Base-by-base conservation (phyloP, 2,329 filamentous ascomycete species). In the Monosporascus sp. region DNA sequence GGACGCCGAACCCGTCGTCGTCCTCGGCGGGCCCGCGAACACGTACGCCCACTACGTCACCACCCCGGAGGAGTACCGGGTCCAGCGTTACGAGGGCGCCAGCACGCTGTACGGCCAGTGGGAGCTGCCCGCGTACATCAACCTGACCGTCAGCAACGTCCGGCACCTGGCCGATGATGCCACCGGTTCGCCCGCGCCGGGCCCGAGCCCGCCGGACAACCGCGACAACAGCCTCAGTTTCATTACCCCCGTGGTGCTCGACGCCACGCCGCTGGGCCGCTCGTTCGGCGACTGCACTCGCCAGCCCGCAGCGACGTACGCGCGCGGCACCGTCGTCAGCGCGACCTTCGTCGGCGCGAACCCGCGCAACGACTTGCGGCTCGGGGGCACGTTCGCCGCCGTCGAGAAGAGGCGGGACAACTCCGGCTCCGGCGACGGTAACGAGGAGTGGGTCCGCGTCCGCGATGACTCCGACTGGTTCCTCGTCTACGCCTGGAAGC, bases 41-140 rank as follows among this genome's bases (percentile, higher is more conserved):
- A 90, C 83, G 38, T 97, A 97, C 68, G 85, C 89, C 22, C 89
- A 93, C 70, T 93, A 93, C 69, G 83, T 90, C 54, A 71, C 86
- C 1, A 93, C 90, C 0, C 80, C 85, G 27, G 89, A 95, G 68
- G 89, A 96, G 69, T 95, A 94, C 68, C 73, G 74, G 14, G 77
- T 94, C 46, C 93, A 97, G 72, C 86, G 93, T 9, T 97, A 97
- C 71, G 93, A 97, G 73, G 93, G 92, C n/a, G 93, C 90, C 0
- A 93, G 88, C 7, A 97, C 93, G 0, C 82, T 97, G 2, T 94
- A 89, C 67, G 93, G 93, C 0, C 88, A 81, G 2, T 84, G 91
- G 69, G 89, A 90, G 1, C 79, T 97, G 11, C 83, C 88, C 37
- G 93, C 91, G 1, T 94, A 94, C 73, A 89, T 97, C 73, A 92